phyloP scores from a whole-genome alignment of 345 rosid species.

The Aquilaria malaccensis region DNA sequence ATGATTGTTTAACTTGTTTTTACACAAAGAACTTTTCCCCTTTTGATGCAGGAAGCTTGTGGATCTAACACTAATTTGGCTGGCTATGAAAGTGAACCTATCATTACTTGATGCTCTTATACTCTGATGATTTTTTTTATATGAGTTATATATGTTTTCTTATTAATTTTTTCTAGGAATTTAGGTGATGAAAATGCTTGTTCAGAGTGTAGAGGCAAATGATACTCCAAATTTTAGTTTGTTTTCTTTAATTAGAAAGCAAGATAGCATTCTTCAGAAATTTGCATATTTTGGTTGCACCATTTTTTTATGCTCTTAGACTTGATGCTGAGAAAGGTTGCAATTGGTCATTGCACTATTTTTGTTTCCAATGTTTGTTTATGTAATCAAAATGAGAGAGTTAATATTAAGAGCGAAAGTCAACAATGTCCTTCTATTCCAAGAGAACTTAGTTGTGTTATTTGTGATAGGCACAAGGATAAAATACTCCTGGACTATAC shows the following conservation, averaged over 20 bases:
- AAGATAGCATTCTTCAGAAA: too few relatives aligned
- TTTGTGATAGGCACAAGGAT: constrained; percentile 59
- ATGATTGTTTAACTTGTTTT: neutral
- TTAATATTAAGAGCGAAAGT: constrained; percentile 27
- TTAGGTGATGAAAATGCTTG: constrained; percentile 43
- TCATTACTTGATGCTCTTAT: neutral
- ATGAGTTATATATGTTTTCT: neutral
- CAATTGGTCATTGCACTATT: constrained; percentile 6
- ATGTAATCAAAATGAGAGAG: constrained; percentile 25
- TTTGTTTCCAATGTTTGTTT: neutral
- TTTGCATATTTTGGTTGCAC: too few relatives aligned
- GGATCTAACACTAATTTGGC: constrained; percentile 33
- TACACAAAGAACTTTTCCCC: neutral
- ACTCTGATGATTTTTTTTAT: neutral
- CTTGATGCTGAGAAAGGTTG: neutral
- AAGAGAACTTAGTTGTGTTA: constrained; percentile 61
- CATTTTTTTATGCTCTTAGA: too few relatives aligned
- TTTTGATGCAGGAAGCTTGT: constrained; percentile 30
- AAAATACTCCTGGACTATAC: too few relatives aligned
- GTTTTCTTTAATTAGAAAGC: constrained; percentile 5
- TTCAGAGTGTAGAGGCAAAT: constrained; percentile 27
- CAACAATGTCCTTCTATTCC: constrained; percentile 49
- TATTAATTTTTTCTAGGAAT: constrained; percentile 7
- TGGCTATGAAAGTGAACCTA: constrained; percentile 43
- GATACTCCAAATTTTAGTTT: constrained; percentile 29